A percentile compares a stretch with the other conserved stretches of the same genome.
These are phyloP conservation scores for Calvatia gigantea DNA, from an alignment of 768 basidiomycete species.

Conservation along the genomic window DNA sequence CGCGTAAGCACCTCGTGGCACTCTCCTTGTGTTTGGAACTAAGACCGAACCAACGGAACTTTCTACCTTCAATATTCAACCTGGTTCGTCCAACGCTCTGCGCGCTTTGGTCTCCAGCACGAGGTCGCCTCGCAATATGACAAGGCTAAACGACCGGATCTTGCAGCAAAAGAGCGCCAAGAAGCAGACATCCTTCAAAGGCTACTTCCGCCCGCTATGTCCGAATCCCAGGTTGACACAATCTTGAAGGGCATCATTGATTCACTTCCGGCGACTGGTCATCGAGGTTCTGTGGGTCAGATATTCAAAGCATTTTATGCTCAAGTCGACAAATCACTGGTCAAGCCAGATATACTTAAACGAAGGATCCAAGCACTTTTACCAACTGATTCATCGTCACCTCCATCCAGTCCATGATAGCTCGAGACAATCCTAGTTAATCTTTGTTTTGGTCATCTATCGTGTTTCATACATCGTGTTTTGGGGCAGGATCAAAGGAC, in stretches of 20 bases:
- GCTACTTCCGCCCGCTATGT: constrained; percentile 59
- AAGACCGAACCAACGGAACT: background rate
- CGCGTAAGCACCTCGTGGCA: constrained; percentile 43
- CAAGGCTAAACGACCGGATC: constrained; percentile 57
- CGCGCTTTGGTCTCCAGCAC: constrained; percentile 30
- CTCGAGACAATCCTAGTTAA: background rate
- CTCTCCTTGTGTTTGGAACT: background rate
- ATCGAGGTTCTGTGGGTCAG: constrained; percentile 38
- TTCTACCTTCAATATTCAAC: background rate
- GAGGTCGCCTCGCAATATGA: constrained; percentile 57
- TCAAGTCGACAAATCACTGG: constrained; percentile 53
- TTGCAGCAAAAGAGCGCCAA: constrained; percentile 56
- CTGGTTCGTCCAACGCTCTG: background rate
- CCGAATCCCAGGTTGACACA: constrained; percentile 51
- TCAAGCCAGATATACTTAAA: constrained; percentile 57
- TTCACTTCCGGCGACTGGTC: constrained; percentile 23
- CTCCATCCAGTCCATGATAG: background rate
- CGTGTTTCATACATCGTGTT: too few species aligned
- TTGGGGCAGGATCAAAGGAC: too few species aligned
- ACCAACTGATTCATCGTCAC: constrained; percentile 4
- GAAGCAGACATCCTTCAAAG: constrained; percentile 54
- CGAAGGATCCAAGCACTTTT: constrained; percentile 36
- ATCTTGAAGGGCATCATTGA: constrained; percentile 42
- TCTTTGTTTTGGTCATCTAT: too few species aligned
- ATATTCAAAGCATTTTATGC: constrained; percentile 65